These are phyloP conservation scores for Iris macrosiphon DNA, from an alignment of 106 monocot species.

Conservation along the genomic window DNA sequence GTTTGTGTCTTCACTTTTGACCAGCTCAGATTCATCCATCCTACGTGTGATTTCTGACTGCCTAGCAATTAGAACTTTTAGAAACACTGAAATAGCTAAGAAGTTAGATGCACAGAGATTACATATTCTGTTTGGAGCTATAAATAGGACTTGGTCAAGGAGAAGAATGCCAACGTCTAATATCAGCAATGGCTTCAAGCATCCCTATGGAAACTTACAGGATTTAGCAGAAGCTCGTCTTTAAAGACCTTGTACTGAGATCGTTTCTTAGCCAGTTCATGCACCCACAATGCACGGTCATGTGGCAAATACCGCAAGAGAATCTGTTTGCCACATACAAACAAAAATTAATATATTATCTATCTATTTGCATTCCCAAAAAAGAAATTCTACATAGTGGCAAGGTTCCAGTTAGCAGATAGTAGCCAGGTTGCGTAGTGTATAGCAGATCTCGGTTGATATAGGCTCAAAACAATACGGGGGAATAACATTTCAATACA, in stretches of 20 bases:
- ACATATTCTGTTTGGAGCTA: background rate
- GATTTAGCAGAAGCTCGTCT: constrained; percentile 86
- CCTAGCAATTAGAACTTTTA: constrained; percentile 53
- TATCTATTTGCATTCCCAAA: too few relatives aligned
- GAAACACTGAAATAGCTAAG: constrained; percentile 13
- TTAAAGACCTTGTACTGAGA: constrained; percentile 82
- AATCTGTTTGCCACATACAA: constrained; percentile 52
- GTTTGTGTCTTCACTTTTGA: constrained; percentile 34
- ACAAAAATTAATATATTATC: constrained; percentile 7
- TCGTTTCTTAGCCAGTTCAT: constrained; percentile 85
- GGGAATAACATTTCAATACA: too few relatives aligned
- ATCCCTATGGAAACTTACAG: constrained; percentile 45
- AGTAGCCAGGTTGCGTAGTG: background rate
- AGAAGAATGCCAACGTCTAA: background rate
- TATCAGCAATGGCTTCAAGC: background rate
- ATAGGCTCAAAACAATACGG: too few relatives aligned
- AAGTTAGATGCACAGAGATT: background rate
- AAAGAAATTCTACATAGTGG: too few relatives aligned
- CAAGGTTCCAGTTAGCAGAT: too few relatives aligned
- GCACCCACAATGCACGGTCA: constrained; percentile 64
- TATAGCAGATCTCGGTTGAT: background rate
- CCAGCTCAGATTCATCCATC: constrained; percentile 52
- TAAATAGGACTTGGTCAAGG: constrained; percentile 7
- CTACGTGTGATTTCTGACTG: constrained; percentile 94
- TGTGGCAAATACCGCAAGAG: constrained; percentile 82